These are phyloP conservation scores for Metroxylon sagu DNA, from an alignment of 176 grass and related monocot genomes.

Conservation along the genomic window DNA sequence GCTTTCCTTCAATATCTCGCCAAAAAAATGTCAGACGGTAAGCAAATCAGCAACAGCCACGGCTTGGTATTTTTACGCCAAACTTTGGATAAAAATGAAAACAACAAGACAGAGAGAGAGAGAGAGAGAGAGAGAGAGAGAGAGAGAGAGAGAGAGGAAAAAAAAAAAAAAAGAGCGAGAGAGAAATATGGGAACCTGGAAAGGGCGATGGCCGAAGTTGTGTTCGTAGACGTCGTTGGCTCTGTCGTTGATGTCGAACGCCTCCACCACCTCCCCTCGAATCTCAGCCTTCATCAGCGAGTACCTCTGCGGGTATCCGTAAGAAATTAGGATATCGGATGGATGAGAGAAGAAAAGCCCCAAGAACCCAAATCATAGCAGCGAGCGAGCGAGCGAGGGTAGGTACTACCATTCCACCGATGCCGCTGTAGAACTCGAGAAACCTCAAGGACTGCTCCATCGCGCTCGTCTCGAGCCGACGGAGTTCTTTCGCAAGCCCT, in stretches of 20 bases:
- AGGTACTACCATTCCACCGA: constrained; percentile 66
- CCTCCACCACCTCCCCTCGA: constrained; percentile 58
- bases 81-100: neutral
- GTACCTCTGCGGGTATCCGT: constrained; percentile 46
- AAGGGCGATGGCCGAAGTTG: constrained; percentile 86
- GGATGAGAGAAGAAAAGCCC: too few species aligned
- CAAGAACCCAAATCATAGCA: too few species aligned
- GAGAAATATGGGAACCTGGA: constrained; percentile 34
- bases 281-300: constrained; percentile 51
- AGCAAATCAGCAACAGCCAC: too few species aligned
- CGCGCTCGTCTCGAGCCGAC: constrained; percentile 32
- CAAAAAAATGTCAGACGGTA: too few species aligned
- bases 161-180: neutral
- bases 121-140: too few species aligned
- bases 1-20: too few species aligned
- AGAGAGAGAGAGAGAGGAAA: neutral
- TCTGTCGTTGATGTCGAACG: constrained; percentile 87
- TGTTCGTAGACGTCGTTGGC: constrained; percentile 88
- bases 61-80: too few species aligned
- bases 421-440: constrained; percentile 98
- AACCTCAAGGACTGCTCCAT: constrained; percentile 34
- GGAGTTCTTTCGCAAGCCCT: too few species aligned
- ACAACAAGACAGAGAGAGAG: too few species aligned
- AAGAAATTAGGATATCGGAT: too few species aligned
- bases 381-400: too few species aligned